These are phyloP conservation scores for Gonium pectorale DNA, from an alignment of 139 green algal genomes.

Conservation along the genomic window DNA sequence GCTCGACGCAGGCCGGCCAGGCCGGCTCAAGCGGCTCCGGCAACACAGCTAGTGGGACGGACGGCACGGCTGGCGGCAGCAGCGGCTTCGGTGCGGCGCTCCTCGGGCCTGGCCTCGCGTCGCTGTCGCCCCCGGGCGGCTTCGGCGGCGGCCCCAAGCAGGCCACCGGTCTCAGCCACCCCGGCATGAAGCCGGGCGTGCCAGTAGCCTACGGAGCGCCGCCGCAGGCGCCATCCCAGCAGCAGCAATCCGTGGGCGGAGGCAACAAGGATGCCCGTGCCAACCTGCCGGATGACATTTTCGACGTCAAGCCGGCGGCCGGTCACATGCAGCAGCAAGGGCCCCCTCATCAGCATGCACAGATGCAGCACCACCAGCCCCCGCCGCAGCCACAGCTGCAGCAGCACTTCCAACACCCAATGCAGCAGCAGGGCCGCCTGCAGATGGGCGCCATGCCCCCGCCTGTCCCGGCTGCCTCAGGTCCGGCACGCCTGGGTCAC, in stretches of 20 bases:
- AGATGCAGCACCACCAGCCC: neutral
- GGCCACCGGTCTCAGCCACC: neutral
- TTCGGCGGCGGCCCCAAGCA: conserved; percentile 9
- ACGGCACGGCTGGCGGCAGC: neutral
- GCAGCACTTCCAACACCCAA: neutral
- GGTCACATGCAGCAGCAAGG: neutral
- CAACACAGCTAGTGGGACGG: neutral
- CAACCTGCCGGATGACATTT: conserved; percentile 56
- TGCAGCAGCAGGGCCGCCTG: neutral
- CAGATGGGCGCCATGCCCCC: neutral
- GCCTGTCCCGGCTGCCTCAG: conserved; percentile 15
- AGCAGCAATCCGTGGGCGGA: neutral
- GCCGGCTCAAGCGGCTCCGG: neutral
- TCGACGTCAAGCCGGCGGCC: conserved; percentile 41
- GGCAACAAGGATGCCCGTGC: conserved; percentile 12
- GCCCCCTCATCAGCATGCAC: neutral
- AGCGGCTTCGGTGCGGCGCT: neutral
- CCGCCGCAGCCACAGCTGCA: neutral
- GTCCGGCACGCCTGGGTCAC: conserved; percentile 27
- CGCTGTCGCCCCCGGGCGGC: neutral
- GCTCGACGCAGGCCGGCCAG: neutral
- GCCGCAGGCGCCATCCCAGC: neutral
- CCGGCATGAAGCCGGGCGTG: conserved; percentile 24
- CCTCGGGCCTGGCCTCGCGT: neutral
- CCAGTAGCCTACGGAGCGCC: neutral